These are phyloP conservation scores for Ustilago nuda DNA, from an alignment of 1,284 basidiomycete species.

Conservation along the genomic window DNA sequence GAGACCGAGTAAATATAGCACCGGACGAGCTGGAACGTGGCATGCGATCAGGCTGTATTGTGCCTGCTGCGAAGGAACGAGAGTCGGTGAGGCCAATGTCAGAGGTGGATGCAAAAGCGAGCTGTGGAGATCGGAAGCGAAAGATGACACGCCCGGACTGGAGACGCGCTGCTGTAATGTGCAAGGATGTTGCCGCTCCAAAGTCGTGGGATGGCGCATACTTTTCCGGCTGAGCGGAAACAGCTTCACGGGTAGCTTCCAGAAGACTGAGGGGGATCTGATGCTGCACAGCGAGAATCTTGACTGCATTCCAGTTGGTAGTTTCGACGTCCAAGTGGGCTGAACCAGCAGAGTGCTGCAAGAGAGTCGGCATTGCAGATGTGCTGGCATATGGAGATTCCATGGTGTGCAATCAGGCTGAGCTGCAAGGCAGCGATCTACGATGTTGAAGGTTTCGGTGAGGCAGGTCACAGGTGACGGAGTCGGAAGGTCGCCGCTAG, in stretches of 20 bases:
- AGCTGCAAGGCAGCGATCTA: no score
- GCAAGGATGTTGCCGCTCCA: slow-evolving; percentile 53
- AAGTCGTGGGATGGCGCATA: slow-evolving; percentile 38
- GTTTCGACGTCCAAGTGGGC: slow-evolving; percentile 57
- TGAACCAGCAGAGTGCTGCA: not conserved
- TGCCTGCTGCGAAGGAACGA: not conserved
- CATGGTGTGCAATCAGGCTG: slow-evolving; percentile 4
- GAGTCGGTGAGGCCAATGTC: slow-evolving; percentile 2
- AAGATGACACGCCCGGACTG: slow-evolving; percentile 52
- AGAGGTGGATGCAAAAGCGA: not conserved
- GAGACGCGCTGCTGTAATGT: slow-evolving; percentile 52
- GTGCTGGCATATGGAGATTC: not conserved
- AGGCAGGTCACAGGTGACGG: no score
- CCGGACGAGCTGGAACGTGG: slow-evolving; percentile 51
- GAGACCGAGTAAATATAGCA: slow-evolving; percentile 21
- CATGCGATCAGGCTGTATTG: slow-evolving; percentile 22
- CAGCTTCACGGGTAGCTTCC: slow-evolving; percentile 28
- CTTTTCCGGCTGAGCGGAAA: slow-evolving; percentile 5
- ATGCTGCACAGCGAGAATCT: slow-evolving; percentile 55
- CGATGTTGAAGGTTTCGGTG: no score
- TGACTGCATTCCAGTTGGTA: slow-evolving; percentile 63
- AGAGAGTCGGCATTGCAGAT: slow-evolving; percentile 12
- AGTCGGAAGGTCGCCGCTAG: not conserved
- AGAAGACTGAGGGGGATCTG: slow-evolving; percentile 43
- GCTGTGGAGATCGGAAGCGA: slow-evolving; percentile 45